phyloP scores from a whole-genome alignment of 163 green algal genomes.

The Scenedesmus sp. region DNA sequence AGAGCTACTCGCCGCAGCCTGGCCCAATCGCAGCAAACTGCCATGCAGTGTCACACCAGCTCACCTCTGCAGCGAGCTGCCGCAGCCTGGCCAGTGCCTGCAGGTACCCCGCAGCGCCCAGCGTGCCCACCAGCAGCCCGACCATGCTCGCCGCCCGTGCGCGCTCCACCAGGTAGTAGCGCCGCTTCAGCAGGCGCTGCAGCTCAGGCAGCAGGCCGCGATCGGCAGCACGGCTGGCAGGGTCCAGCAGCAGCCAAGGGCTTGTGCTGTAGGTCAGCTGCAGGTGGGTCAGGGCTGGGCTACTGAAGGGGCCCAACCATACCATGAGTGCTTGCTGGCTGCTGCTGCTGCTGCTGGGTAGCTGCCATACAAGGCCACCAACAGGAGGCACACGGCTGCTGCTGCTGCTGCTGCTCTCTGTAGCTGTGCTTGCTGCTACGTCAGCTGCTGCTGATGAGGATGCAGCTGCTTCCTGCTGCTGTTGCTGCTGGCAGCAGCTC shows the following conservation, averaged over 20 bases:
- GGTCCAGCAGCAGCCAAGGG: constrained; percentile 55
- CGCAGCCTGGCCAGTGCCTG: constrained; percentile 78
- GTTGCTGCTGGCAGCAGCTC: constrained; percentile 14
- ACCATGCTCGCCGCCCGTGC: constrained; percentile 90
- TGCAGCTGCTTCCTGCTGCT: constrained; percentile 57
- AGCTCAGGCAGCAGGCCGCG: constrained; percentile 71
- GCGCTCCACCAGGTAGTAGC: constrained; percentile 94
- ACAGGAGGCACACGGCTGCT: constrained; percentile 36
- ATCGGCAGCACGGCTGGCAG: constrained; percentile 4
- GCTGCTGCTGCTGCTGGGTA: constrained; percentile 53
- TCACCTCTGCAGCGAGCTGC: constrained; percentile 57
- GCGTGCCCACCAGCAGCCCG: constrained; percentile 92
- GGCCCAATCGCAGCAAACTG: not conserved
- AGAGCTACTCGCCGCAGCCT: not conserved
- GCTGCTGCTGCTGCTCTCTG: not conserved
- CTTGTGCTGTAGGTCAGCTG: constrained; percentile 64
- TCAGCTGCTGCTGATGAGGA: not conserved
- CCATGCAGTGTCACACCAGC: not conserved
- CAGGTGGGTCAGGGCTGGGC: constrained; percentile 59
- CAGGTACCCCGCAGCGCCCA: constrained; percentile 85
- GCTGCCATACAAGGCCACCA: constrained; percentile 74
- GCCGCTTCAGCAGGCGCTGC: constrained; percentile 71
- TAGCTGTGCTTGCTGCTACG: not conserved
- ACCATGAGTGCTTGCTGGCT: constrained; percentile 41
- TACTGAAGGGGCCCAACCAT: constrained; percentile 33